Conservation (phyloP, 2,329 filamentous ascomycete genomes). For the Westerdykella ornata region DNA sequence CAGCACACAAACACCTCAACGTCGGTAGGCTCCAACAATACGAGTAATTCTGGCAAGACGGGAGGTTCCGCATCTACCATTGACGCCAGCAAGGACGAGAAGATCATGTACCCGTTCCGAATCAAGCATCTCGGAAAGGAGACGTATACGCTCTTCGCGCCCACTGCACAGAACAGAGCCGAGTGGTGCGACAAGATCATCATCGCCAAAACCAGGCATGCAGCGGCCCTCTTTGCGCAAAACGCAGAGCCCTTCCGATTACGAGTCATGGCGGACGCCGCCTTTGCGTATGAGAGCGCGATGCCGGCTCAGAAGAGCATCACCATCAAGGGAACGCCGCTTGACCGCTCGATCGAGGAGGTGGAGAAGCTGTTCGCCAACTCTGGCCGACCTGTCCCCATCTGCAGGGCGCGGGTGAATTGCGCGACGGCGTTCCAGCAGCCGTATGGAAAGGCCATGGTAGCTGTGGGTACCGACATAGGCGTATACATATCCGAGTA, state of each 20-base stretch:
- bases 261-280: constrained; percentile 83
- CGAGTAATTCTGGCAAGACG: constrained; percentile 48
- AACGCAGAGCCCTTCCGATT: constrained; percentile 94
- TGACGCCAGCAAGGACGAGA: constrained; percentile 59
- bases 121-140: constrained; percentile 94
- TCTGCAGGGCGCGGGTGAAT: constrained; percentile 82
- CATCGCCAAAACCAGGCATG: constrained; percentile 89
- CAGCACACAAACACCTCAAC: constrained; percentile 62
- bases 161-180: constrained; percentile 63
- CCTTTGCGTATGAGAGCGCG: constrained; percentile 73
- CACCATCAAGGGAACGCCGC: constrained; percentile 79
- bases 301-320: constrained; percentile 53
- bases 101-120: constrained; percentile 84
- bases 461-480: constrained; percentile 91
- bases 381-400: constrained; percentile 62
- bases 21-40: constrained; percentile 46
- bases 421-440: constrained; percentile 84
- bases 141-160: constrained; percentile 83
- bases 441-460: constrained; percentile 74
- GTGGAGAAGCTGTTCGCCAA: constrained; percentile 67
- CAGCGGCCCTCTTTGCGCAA: constrained; percentile 78
- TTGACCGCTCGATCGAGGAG: constrained; percentile 84
- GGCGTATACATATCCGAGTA: constrained; percentile 87
- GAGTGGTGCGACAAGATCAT: constrained; percentile 95
- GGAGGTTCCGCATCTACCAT: constrained; percentile 44